A percentile compares a stretch with the other conserved stretches of the same genome.
These are phyloP conservation scores for Collybiopsis confluens DNA, from an alignment of 768 basidiomycete species.

Conservation along the genomic window DNA sequence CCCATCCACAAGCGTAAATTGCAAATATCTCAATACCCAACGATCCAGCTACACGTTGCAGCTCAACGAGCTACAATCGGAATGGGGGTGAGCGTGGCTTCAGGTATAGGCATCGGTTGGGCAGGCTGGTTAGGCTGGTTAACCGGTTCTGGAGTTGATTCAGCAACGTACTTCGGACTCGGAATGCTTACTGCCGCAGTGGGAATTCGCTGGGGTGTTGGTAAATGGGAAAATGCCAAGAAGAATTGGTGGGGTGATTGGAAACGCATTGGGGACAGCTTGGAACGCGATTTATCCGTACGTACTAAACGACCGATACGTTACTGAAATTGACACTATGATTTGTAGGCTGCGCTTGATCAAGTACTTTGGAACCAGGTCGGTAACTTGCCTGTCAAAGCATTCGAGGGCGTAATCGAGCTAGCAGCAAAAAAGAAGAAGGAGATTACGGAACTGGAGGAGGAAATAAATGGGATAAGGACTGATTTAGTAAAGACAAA, in stretches of 20 bases:
- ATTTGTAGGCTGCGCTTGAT: neutral
- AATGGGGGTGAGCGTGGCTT: constrained; percentile 42
- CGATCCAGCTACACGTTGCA: constrained; percentile 54
- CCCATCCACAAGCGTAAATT: constrained; percentile 49
- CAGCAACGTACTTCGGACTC: constrained; percentile 54
- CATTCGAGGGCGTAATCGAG: constrained; percentile 4
- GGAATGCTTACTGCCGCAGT: constrained; percentile 47
- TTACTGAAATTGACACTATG: too few species aligned
- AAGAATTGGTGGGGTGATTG: constrained; percentile 67
- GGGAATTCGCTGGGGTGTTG: constrained; percentile 59
- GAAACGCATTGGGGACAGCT: constrained; percentile 54
- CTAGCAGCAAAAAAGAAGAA: neutral
- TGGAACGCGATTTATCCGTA: constrained; percentile 64
- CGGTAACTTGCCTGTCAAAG: neutral
- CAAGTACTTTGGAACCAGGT: neutral
- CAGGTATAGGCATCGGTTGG: constrained; percentile 56
- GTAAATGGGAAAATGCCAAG: constrained; percentile 67
- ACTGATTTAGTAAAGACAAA: neutral
- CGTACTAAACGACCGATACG: constrained; percentile 9
- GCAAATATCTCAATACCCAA: constrained; percentile 54
- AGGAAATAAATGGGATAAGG: neutral
- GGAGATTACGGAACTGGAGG: neutral
- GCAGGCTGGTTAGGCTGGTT: constrained; percentile 54
- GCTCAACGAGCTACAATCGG: constrained; percentile 56
- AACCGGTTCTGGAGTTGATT: constrained; percentile 41